Conservation (phyloP, 805 yeast genomes). For the Cephaloascus albidus region DNA sequence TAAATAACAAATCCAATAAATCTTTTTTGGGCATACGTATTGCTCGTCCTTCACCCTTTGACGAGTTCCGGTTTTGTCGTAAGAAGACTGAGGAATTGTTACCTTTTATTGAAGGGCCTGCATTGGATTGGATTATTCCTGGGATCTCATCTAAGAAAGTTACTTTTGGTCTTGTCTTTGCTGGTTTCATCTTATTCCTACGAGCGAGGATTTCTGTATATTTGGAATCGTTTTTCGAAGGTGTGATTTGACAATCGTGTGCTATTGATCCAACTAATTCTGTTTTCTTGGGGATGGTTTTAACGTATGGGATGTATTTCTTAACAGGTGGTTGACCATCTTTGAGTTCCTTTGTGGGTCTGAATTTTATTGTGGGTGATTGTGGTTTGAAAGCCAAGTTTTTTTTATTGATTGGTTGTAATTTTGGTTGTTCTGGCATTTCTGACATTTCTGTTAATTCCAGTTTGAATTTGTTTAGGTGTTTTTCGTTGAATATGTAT, state of each 20-base stretch:
- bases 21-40: constrained; percentile 92
- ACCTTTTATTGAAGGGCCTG: constrained; percentile 73
- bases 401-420: constrained; percentile 24
- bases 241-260: constrained; percentile 87
- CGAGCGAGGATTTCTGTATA: constrained; percentile 54
- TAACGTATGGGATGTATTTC: constrained; percentile 68
- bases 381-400: constrained; percentile 2
- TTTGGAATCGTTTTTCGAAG: constrained; percentile 64
- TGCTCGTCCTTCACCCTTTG: constrained; percentile 66
- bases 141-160: constrained; percentile 72
- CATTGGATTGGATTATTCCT: constrained; percentile 80
- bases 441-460: constrained; percentile 41
- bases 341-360: constrained; percentile 12
- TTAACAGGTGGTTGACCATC: constrained; percentile 6
- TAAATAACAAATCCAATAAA: constrained; percentile 77
- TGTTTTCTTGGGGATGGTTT: constrained; percentile 81
- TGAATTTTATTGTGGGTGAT: constrained; percentile 4
- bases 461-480: constrained; percentile 48
- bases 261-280: constrained; percentile 77
- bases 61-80: constrained; percentile 34
- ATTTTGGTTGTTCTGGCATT: constrained; percentile 43
- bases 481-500: constrained; percentile 81
- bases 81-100: constrained; percentile 63
- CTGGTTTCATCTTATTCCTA: constrained; percentile 41
- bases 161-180: constrained; percentile 49